Percentiles rank a stretch among this genome's conserved stretches.
Conservation (phyloP, 2,329 filamentous ascomycete genomes). For the Emergomyces africanus region DNA sequence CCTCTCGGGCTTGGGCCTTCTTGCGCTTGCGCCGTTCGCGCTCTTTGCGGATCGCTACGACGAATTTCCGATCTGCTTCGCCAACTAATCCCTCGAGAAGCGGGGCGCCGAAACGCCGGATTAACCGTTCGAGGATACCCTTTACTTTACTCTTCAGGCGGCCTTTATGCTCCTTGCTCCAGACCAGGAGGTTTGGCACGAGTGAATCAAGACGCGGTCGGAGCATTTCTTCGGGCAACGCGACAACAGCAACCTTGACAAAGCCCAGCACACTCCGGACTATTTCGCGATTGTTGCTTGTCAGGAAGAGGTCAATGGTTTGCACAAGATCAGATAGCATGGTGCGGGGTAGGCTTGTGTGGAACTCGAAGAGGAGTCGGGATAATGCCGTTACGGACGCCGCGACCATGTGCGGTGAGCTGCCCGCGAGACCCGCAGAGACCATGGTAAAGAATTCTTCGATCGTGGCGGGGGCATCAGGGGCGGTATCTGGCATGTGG, state of each 20-base stretch:
- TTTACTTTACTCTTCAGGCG: constrained; percentile 96
- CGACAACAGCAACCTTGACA: constrained; percentile 88
- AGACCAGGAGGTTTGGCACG: constrained; percentile 82
- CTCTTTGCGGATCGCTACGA: constrained; percentile 89
- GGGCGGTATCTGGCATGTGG: constrained; percentile 72
- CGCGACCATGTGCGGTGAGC: constrained; percentile 92
- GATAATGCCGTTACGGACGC: constrained; percentile 93
- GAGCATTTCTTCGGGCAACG: constrained; percentile 67
- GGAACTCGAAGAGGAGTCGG: constrained; percentile 87
- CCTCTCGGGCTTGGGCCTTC: constrained; percentile 55
- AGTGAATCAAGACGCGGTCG: constrained; percentile 62
- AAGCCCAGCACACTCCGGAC: constrained; percentile 91
- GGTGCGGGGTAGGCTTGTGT: constrained; percentile 51
- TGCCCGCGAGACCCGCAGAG: constrained; percentile 82
- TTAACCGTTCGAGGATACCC: constrained; percentile 91
- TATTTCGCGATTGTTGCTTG: constrained; percentile 92
- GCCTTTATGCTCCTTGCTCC: constrained; percentile 97
- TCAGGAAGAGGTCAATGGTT: constrained; percentile 92
- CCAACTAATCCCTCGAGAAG: constrained; percentile 68
- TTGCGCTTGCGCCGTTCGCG: constrained; percentile 83
- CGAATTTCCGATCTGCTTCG: constrained; percentile 75
- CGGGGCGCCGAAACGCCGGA: constrained; percentile 78
- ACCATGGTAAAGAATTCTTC: constrained; percentile 99
- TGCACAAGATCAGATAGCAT: constrained; percentile 76
- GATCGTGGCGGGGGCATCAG: constrained; percentile 63